Percentiles rank a stretch among this genome's conserved stretches.
Conservation (phyloP, 352 stramenopile genomes). For the Hyaloperonospora arabidopsidis region DNA sequence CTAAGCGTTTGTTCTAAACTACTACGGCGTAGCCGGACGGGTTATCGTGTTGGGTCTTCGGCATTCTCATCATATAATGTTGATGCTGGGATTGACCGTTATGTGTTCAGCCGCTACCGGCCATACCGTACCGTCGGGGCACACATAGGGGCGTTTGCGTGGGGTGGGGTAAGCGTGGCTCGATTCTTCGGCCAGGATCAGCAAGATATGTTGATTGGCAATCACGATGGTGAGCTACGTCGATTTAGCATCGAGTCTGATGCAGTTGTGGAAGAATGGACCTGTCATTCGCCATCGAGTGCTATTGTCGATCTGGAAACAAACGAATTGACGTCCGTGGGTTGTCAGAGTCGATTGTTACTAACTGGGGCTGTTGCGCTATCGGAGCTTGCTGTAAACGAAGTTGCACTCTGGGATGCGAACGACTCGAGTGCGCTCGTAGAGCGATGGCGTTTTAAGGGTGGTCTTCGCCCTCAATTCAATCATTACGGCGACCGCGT, state of each 20-base stretch:
- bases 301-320: constrained; percentile 62
- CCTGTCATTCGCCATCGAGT: constrained; percentile 60
- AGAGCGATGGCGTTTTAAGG: constrained; percentile 59
- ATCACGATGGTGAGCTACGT: constrained; percentile 59
- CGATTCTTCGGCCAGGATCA: constrained; percentile 63
- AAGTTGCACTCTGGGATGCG: constrained; percentile 71
- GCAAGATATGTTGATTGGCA: constrained; percentile 62
- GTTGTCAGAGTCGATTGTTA: constrained; percentile 40
- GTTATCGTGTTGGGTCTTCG: constrained; percentile 37
- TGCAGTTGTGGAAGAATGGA: constrained; percentile 65
- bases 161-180: constrained; percentile 50
- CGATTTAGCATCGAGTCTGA: constrained; percentile 57
- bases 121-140: constrained; percentile 54
- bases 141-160: constrained; percentile 39
- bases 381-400: constrained; percentile 39
- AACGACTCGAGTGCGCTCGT: constrained; percentile 44
- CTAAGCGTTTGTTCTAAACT: constrained; percentile 63
- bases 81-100: constrained; percentile 68
- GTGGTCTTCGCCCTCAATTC: constrained; percentile 53
- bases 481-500: constrained; percentile 73
- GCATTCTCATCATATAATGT: constrained; percentile 46
- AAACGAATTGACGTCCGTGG: constrained; percentile 56
- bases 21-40: constrained; percentile 37
- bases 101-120: constrained; percentile 71
- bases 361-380: constrained; percentile 46